A percentile compares a stretch with the other conserved stretches of the same genome.
Evolutionary conservation across 2,329 filamentous ascomycete genomes (phyloP).

Genomic region (Incumbomyces delicatus): DNA sequence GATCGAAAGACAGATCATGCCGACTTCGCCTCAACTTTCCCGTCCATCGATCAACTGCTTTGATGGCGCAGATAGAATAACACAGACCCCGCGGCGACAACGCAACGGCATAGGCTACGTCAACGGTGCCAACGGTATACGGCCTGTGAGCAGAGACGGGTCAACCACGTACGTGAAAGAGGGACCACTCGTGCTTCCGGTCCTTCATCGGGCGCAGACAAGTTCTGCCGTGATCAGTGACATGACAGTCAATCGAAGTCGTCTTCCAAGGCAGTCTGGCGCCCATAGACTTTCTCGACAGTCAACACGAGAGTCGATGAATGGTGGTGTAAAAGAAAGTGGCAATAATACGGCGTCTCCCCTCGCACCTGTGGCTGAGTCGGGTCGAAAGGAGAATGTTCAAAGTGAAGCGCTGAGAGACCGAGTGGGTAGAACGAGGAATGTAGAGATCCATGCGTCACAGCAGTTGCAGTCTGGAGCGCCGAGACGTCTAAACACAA

Average conservation of each 20-base stretch:
- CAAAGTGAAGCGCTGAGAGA: conserved; percentile 4
- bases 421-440: neutral
- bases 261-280: conserved; percentile 16
- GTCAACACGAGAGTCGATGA: conserved; percentile 20
- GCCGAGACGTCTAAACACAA: neutral
- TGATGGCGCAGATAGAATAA: conserved; percentile 13
- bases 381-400: conserved; percentile 10
- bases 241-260: conserved; percentile 18
- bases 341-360: conserved; percentile 8
- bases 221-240: conserved; percentile 13
- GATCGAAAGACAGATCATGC: conserved; percentile 24
- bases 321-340: conserved; percentile 12
- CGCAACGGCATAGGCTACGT: conserved; percentile 19
- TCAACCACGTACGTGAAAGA: conserved; percentile 17
- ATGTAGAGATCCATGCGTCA: conserved; percentile 5
- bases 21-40: conserved; percentile 20
- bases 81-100: conserved; percentile 19
- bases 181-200: conserved; percentile 18
- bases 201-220: conserved; percentile 16
- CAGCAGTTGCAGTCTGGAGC: neutral
- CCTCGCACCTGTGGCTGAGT: conserved; percentile 16
- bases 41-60: conserved; percentile 18
- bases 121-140: conserved; percentile 17
- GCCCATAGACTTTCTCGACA: conserved; percentile 16
- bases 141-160: conserved; percentile 20